These are phyloP conservation scores for Paramecium sonneborni DNA, from an alignment of 73 alveolate genomes.

Conservation along the genomic window DNA sequence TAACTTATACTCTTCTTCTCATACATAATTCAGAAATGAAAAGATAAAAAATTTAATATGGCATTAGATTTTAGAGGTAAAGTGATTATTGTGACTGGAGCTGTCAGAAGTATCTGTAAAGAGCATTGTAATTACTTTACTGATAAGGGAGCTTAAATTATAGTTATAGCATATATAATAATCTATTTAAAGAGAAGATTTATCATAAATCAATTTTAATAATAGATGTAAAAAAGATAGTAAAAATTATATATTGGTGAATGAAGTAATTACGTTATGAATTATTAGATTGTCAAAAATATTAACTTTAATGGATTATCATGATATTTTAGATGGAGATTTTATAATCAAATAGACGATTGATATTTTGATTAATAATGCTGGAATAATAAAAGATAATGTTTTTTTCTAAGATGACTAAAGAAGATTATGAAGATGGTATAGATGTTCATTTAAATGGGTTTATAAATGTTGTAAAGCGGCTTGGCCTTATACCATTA, in stretches of 20 bases:
- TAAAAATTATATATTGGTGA: background rate
- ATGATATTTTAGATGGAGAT: constrained; percentile 93
- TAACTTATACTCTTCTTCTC: background rate
- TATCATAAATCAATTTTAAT: too few species aligned
- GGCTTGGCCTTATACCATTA: constrained; percentile 81
- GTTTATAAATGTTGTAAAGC: constrained; percentile 76
- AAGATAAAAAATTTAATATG: constrained; percentile 18
- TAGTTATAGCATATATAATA: too few species aligned
- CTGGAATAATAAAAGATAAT: constrained; percentile 94
- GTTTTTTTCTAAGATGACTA: constrained; percentile 87
- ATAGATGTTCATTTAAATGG: constrained; percentile 82
- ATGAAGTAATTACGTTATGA: background rate
- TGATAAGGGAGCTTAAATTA: constrained; percentile 87
- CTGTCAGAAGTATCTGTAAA: constrained; percentile 87
- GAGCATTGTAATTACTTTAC: constrained; percentile 86
- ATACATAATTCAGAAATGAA: background rate
- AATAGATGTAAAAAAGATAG: constrained; percentile 81
- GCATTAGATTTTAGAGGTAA: constrained; percentile 15
- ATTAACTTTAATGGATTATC: constrained; percentile 87
- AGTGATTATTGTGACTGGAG: constrained; percentile 88
- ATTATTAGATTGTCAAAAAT: constrained; percentile 80
- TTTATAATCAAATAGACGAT: constrained; percentile 90
- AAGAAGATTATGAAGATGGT: constrained; percentile 85
- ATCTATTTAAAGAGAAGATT: too few species aligned
- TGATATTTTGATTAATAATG: constrained; percentile 93